Evolutionary conservation across 352 stramenopile genomes (phyloP).

Genomic region (Globisporangium sylvaticum): DNA sequence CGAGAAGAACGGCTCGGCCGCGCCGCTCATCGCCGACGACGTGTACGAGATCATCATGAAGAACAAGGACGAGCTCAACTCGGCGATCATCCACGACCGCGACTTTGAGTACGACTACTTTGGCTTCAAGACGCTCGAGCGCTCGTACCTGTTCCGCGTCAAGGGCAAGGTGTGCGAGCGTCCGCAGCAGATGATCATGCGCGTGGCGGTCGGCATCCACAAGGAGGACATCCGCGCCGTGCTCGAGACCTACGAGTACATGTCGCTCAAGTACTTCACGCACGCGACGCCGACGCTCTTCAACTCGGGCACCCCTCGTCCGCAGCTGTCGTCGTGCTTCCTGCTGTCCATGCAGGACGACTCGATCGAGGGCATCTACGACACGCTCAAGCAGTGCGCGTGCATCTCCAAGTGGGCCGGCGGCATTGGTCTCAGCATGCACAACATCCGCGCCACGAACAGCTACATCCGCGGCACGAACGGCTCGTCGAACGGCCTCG

Average conservation of each 20-base stretch:
- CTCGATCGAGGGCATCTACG: constrained; percentile 99
- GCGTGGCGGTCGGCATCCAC: constrained; percentile 97
- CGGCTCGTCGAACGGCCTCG: constrained; percentile 98
- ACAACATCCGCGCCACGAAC: constrained; percentile 96
- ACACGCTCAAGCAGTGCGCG: constrained; percentile 98
- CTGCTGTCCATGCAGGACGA: constrained; percentile 98
- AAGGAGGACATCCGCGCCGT: constrained; percentile 92
- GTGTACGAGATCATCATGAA: constrained; percentile 95
- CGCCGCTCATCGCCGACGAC: constrained; percentile 93
- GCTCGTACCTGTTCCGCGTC: constrained; percentile 96
- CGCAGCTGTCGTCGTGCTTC: constrained; percentile 98
- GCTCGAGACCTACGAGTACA: constrained; percentile 98
- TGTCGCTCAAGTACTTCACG: constrained; percentile 97
- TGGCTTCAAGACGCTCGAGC: constrained; percentile 99
- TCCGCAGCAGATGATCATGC: constrained; percentile 99
- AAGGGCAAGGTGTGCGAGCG: constrained; percentile 95
- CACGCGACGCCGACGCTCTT: constrained; percentile 99
- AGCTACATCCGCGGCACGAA: constrained; percentile 99
- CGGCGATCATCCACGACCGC: constrained; percentile 95
- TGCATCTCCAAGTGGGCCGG: constrained; percentile 99
- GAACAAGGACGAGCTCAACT: constrained; percentile 95
- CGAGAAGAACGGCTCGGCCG: constrained; percentile 92
- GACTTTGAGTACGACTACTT: constrained; percentile 99
- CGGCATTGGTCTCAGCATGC: constrained; percentile 97
- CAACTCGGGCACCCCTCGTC: constrained; percentile 97